A percentile compares a stretch with the other conserved stretches of the same genome.
These are phyloP conservation scores for Sporothrix variecibatus DNA, from an alignment of 2,329 filamentous ascomycete species.

Conservation along the genomic window DNA sequence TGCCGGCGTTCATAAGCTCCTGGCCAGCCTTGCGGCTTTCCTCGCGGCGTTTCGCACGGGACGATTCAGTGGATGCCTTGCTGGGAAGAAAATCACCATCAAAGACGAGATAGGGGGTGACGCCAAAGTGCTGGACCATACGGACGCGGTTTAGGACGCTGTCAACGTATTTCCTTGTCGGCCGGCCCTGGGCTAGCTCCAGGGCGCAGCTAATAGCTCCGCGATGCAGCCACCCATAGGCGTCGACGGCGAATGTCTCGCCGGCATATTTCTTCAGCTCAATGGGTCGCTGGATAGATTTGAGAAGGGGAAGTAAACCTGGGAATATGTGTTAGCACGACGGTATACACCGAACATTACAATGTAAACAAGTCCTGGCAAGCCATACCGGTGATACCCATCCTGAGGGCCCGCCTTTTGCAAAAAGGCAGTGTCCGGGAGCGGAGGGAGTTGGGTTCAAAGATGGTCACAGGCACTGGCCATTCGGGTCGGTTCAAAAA, in stretches of 20 bases:
- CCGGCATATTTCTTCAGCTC: conserved; percentile 85
- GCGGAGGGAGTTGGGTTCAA: background rate
- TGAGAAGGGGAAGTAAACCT: conserved; percentile 89
- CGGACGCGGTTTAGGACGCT: conserved; percentile 87
- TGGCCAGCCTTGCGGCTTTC: conserved; percentile 75
- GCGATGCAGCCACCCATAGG: conserved; percentile 97
- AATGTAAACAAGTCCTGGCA: background rate
- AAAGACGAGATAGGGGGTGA: conserved; percentile 94
- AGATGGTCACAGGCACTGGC: conserved; percentile 9
- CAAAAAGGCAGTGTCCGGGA: conserved; percentile 13
- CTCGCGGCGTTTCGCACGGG: conserved; percentile 72
- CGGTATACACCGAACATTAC: background rate
- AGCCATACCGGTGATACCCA: conserved; percentile 33
- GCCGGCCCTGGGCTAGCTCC: conserved; percentile 84
- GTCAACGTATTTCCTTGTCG: conserved; percentile 86
- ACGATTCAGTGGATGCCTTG: conserved; percentile 83
- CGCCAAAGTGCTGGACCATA: conserved; percentile 91
- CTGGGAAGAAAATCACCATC: conserved; percentile 94
- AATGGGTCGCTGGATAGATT: conserved; percentile 90
- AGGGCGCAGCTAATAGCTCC: conserved; percentile 88
- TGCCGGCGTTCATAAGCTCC: conserved; percentile 79
- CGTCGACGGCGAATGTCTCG: conserved; percentile 90
- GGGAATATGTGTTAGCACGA: background rate
- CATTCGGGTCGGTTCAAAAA: conserved; percentile 16
- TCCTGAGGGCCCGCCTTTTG: conserved; percentile 20